phyloP scores from a whole-genome alignment of 2,329 filamentous ascomycete genomes.

The Orbilia ellipsospora region DNA sequence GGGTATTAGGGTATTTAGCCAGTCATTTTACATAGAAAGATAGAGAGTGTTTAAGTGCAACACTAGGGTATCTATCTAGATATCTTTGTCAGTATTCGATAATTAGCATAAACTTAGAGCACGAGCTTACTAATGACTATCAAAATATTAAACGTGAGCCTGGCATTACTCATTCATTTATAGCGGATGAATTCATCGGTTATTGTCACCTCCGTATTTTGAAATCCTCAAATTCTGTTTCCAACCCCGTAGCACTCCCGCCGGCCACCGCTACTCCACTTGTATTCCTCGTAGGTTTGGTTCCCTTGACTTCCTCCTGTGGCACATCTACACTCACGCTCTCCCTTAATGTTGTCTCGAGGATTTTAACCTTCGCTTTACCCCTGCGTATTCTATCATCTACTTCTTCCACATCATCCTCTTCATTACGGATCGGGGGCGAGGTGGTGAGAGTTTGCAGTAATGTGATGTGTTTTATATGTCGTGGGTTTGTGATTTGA shows the following conservation, averaged over 20 bases:
- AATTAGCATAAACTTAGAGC: too few species aligned
- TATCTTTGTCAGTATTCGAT: too few species aligned
- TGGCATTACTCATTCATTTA: too few species aligned
- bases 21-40: too few species aligned
- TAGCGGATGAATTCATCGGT: neutral
- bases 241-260: slow-evolving; percentile 11
- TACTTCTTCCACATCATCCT: slow-evolving; percentile 89
- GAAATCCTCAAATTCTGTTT: slow-evolving; percentile 48
- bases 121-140: too few species aligned
- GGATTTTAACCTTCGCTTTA: slow-evolving; percentile 82
- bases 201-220: slow-evolving; percentile 24
- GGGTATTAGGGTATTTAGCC: too few species aligned
- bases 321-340: slow-evolving; percentile 9
- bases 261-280: neutral
- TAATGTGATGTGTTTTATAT: slow-evolving; percentile 79
- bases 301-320: slow-evolving; percentile 6
- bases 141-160: too few species aligned
- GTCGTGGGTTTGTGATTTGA: slow-evolving; percentile 69
- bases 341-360: slow-evolving; percentile 75
- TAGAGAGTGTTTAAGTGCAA: too few species aligned
- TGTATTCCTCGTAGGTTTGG: neutral
- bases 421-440: slow-evolving; percentile 81
- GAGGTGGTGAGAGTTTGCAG: slow-evolving; percentile 82
- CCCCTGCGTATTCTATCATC: slow-evolving; percentile 89
- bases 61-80: too few species aligned